phyloP scores from a whole-genome alignment of 176 grass and related monocot species.

The Avena atlantica region DNA sequence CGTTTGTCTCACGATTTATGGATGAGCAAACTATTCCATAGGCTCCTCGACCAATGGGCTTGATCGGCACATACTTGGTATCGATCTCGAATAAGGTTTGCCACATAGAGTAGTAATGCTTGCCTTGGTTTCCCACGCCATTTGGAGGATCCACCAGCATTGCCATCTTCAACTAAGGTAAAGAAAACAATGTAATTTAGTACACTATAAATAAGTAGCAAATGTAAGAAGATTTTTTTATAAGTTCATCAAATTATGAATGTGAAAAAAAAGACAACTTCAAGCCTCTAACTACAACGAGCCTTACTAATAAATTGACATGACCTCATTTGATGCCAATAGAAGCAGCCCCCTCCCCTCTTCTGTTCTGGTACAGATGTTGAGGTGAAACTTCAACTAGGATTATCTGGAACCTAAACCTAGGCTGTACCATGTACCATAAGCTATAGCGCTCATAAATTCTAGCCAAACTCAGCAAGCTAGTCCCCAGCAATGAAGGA shows the following conservation, averaged over 20 bases:
- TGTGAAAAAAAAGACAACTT: neutral
- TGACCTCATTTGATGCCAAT: neutral
- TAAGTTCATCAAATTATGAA: neutral
- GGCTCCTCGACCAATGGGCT: constrained; percentile 54
- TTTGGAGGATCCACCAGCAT: constrained; percentile 69
- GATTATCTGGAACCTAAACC: constrained; percentile 19
- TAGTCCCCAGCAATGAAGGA: neutral
- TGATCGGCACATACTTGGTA: constrained; percentile 63
- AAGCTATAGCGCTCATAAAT: constrained; percentile 5
- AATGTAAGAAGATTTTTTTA: neutral
- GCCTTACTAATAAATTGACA: neutral
- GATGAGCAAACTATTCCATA: constrained; percentile 67
- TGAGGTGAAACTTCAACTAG: neutral
- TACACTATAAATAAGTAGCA: neutral
- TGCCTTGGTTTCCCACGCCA: constrained; percentile 52
- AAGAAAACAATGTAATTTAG: constrained; percentile 6
- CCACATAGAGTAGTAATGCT: constrained; percentile 64
- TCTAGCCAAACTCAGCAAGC: neutral
- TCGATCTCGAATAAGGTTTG: constrained; percentile 67
- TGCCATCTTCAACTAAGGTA: constrained; percentile 52
- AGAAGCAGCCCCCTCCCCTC: neutral
- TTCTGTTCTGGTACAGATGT: neutral
- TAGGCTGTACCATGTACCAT: neutral
- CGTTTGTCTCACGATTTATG: constrained; percentile 53
- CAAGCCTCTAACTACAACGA: neutral